These are phyloP conservation scores for Russula sp. DNA, from an alignment of 768 basidiomycete genomes.

Conservation along the genomic window DNA sequence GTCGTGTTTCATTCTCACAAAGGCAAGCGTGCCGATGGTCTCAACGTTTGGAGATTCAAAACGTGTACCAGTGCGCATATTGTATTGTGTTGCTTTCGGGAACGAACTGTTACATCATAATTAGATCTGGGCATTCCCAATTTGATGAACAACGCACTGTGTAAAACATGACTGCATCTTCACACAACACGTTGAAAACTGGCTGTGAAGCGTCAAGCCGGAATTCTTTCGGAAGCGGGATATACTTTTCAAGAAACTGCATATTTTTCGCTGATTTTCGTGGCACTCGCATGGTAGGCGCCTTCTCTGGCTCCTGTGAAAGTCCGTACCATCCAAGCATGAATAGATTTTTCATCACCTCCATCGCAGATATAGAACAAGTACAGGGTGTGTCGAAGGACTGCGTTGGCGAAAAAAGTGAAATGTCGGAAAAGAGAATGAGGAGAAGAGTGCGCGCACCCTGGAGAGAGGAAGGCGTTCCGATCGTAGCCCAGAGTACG, in stretches of 20 bases:
- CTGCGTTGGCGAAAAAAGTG: not conserved
- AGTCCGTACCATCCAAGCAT: not conserved
- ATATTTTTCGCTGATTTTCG: not conserved
- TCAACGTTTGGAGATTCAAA: not conserved
- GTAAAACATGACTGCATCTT: conserved; percentile 21
- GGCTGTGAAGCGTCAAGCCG: not conserved
- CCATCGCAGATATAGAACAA: not conserved
- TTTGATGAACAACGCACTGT: not conserved
- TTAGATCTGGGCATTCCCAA: not conserved
- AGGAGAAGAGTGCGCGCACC: not conserved
- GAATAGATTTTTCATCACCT: conserved; percentile 1
- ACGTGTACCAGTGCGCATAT: conserved; percentile 20
- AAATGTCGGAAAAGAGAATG: not conserved
- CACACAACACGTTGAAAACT: conserved; percentile 11
- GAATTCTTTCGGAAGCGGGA: conserved; percentile 4
- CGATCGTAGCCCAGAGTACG: not conserved
- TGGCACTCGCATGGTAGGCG: not conserved
- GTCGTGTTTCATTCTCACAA: no score
- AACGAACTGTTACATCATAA: conserved; percentile 1
- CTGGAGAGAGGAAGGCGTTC: conserved; percentile 8
- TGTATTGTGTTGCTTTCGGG: conserved; percentile 8
- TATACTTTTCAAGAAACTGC: conserved; percentile 10
- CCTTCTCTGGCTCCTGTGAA: not conserved
- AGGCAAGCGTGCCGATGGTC: no score
- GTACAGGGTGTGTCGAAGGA: not conserved